Evolutionary conservation across 2,329 filamentous ascomycete species (phyloP).

Genomic region (Exophiala calicioides): DNA sequence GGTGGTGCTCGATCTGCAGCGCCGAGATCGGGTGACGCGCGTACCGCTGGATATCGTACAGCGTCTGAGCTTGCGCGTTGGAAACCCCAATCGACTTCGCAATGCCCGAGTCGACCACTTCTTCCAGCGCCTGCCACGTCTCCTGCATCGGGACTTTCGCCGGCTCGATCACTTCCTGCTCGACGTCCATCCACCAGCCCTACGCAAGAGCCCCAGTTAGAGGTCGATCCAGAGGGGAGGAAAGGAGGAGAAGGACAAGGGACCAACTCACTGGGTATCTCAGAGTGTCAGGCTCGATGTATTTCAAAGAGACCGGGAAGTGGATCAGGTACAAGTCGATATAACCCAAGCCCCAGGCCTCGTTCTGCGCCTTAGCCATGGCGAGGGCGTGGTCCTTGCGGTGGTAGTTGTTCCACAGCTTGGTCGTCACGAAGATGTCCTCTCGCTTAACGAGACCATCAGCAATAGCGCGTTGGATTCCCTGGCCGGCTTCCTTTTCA

Average conservation of each 20-base stretch:
- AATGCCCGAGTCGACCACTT: conserved; percentile 67
- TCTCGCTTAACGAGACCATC: conserved; percentile 79
- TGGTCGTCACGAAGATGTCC: conserved; percentile 89
- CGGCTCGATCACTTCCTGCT: conserved; percentile 60
- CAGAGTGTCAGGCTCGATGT: conserved; percentile 74
- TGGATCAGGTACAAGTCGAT: conserved; percentile 89
- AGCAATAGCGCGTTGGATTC: conserved; percentile 75
- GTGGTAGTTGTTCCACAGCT: conserved; percentile 93
- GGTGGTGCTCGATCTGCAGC: conserved; percentile 88
- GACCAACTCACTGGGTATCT: conserved; percentile 62
- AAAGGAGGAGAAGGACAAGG: too few relatives aligned
- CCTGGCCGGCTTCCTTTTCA: conserved; percentile 74
- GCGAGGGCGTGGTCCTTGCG: conserved; percentile 74
- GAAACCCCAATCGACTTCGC: conserved; percentile 74
- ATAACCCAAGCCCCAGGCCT: conserved; percentile 83
- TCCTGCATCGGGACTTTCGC: conserved; percentile 74
- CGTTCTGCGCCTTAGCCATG: conserved; percentile 73
- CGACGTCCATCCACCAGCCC: conserved; percentile 69
- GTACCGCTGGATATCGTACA: conserved; percentile 79
- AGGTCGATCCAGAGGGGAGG: neutral
- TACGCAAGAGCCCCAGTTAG: too few relatives aligned
- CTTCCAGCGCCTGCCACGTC: conserved; percentile 81
- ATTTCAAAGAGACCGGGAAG: conserved; percentile 84
- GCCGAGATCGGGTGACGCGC: conserved; percentile 72
- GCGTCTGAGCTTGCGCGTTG: conserved; percentile 77